A percentile compares a stretch with the other conserved stretches of the same genome.
Evolutionary conservation across 495 filamentous ascomycete genomes (phyloP).

Genomic region (Thozetella sp.): DNA sequence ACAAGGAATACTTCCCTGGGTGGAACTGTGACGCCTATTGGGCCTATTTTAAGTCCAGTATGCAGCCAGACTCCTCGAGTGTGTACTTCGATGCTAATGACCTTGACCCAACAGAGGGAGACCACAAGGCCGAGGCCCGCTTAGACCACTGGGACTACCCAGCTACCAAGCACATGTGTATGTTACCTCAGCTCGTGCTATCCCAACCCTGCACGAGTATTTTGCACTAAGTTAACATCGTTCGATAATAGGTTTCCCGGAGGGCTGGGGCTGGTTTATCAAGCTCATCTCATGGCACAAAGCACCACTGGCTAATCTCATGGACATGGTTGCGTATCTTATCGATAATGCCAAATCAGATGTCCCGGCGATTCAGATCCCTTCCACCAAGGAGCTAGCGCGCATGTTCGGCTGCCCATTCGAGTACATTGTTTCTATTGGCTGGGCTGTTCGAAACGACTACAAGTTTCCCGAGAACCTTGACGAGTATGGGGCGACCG

Average conservation of each 20-base stretch:
- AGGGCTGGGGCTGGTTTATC: conserved; percentile 3
- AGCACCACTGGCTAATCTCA: not conserved
- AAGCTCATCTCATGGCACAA: conserved; percentile 3
- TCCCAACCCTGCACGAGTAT: not conserved
- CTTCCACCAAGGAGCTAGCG: not conserved
- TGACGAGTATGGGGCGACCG: not conserved
- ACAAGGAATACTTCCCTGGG: conserved; percentile 2
- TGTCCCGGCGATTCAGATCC: not conserved
- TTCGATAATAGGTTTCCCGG: not conserved
- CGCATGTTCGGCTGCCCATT: not conserved
- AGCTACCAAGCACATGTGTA: conserved; percentile 2
- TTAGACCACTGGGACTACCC: conserved; percentile 1
- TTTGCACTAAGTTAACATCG: not conserved
- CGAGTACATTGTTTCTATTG: not conserved
- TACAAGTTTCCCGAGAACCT: conserved; percentile 1
- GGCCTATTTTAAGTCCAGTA: not conserved
- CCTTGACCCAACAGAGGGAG: too few relatives aligned
- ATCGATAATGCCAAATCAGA: not conserved
- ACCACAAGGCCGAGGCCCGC: not conserved
- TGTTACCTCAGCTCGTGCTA: not conserved
- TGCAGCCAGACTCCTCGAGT: too few relatives aligned
- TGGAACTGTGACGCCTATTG: conserved; percentile 3
- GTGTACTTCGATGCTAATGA: too few relatives aligned
- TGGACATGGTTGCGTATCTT: not conserved
- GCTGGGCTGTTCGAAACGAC: not conserved